phyloP scores from a whole-genome alignment of 176 grass and related monocot genomes.

The Coix lacrymajobi region DNA sequence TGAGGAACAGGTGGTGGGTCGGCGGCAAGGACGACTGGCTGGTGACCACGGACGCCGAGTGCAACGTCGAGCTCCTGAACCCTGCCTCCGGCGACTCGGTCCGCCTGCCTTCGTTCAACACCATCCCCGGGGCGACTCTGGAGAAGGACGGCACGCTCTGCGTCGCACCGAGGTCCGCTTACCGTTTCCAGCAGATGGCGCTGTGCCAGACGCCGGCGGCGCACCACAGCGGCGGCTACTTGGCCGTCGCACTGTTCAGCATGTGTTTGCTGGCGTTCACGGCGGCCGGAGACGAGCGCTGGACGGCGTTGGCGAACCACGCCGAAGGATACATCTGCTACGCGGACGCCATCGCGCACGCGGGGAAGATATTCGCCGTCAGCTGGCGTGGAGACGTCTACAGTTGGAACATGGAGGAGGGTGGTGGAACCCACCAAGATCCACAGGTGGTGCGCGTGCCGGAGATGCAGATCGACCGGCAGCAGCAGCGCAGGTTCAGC shows the following conservation, averaged over 20 bases:
- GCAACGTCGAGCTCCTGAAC: not conserved
- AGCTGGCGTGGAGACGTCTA: not conserved
- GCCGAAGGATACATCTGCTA: fast-evolving
- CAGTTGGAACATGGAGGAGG: not conserved
- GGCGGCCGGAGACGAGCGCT: not conserved
- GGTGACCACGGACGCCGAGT: not conserved
- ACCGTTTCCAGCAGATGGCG: not conserved
- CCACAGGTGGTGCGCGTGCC: not conserved
- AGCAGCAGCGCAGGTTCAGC: not conserved
- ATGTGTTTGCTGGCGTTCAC: not conserved
- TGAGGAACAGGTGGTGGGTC: not conserved
- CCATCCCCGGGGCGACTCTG: not conserved
- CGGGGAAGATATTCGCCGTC: not conserved
- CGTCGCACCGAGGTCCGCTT: not conserved
- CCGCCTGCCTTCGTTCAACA: not conserved
- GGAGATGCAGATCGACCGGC: not conserved
- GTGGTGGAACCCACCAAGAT: too few species aligned
- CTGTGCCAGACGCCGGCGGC: not conserved
- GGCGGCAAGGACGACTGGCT: conserved; percentile 16
- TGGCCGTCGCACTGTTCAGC: not conserved
- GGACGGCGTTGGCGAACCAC: not conserved
- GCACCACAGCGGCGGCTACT: not conserved
- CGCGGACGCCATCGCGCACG: not conserved
- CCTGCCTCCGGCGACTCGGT: not conserved
- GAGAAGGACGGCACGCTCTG: not conserved